phyloP scores from a whole-genome alignment of 2,329 filamentous ascomycete genomes.

The Cordyceps cicadae region DNA sequence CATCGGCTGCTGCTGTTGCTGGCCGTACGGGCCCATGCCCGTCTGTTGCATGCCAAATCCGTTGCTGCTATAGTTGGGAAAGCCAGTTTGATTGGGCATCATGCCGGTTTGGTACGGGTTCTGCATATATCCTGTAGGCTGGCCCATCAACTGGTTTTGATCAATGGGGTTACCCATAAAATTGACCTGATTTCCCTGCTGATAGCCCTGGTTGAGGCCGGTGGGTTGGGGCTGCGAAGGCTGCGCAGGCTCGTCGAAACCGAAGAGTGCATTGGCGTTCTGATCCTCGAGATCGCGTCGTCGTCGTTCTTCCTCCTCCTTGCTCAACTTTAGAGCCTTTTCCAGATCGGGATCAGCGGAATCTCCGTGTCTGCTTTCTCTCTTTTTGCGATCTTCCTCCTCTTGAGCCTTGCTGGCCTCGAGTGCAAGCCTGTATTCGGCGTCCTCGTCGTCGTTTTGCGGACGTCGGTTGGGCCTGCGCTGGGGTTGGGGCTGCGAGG shows the following conservation, averaged over 20 bases:
- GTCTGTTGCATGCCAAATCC: constrained; percentile 60
- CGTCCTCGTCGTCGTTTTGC: constrained; percentile 69
- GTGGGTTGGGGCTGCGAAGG: constrained; percentile 63
- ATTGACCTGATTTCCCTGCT: constrained; percentile 92
- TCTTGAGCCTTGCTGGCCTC: constrained; percentile 94
- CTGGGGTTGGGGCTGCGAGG: constrained; percentile 27
- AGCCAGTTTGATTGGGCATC: constrained; percentile 33
- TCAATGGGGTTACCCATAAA: constrained; percentile 96
- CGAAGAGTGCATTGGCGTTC: constrained; percentile 82
- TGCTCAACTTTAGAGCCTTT: constrained; percentile 91
- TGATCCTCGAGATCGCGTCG: constrained; percentile 78
- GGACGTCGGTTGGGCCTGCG: constrained; percentile 42
- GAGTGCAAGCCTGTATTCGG: constrained; percentile 82
- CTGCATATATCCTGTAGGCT: constrained; percentile 65
- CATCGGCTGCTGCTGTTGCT: constrained; percentile 35
- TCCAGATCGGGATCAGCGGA: constrained; percentile 79
- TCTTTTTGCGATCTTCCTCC: constrained; percentile 75
- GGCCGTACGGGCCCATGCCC: constrained; percentile 62
- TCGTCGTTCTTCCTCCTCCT: constrained; percentile 86
- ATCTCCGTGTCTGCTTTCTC: constrained; percentile 52
- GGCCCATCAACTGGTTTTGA: constrained; percentile 63
- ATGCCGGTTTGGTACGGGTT: constrained; percentile 48
- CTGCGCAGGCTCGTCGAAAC: constrained; percentile 57
- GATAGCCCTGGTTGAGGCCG: constrained; percentile 93
- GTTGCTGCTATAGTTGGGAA: constrained; percentile 44